Conservation (phyloP, 108 stramenopile species). For the Cyclotella kingstonii region DNA sequence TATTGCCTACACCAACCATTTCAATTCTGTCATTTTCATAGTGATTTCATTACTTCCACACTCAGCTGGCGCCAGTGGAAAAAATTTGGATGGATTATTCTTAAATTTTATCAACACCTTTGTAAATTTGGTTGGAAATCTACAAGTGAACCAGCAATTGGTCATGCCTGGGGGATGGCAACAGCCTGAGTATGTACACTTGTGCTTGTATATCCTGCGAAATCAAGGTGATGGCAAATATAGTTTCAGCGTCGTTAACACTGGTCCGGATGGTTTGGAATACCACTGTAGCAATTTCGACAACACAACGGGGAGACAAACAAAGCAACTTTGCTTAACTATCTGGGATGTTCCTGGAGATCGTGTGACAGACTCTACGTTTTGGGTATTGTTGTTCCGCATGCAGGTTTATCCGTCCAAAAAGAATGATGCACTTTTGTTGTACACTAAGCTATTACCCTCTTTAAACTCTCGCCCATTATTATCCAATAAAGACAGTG, state of each 20-base stretch:
- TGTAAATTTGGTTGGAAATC: constrained; percentile 74
- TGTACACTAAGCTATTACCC: constrained; percentile 85
- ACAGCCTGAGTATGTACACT: constrained; percentile 66
- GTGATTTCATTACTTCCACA: constrained; percentile 78
- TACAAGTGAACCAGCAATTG: constrained; percentile 74
- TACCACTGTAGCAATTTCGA: constrained; percentile 87
- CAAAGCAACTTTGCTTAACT: constrained; percentile 83
- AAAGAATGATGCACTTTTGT: constrained; percentile 75
- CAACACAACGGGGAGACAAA: constrained; percentile 68
- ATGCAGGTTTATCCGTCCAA: constrained; percentile 89
- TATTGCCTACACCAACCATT: neutral
- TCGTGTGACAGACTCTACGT: constrained; percentile 77
- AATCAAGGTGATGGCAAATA: constrained; percentile 70
- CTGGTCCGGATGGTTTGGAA: constrained; percentile 81
- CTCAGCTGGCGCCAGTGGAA: constrained; percentile 79
- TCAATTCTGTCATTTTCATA: neutral
- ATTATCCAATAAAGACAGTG: constrained; percentile 75
- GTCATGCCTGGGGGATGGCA: constrained; percentile 92
- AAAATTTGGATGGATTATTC: constrained; percentile 74
- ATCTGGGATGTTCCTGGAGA: constrained; percentile 82
- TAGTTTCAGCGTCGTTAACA: constrained; percentile 85
- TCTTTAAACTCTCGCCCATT: constrained; percentile 80
- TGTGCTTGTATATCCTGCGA: constrained; percentile 83
- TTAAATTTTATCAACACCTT: constrained; percentile 87
- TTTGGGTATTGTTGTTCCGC: constrained; percentile 87